phyloP scores from a whole-genome alignment of 2,329 filamentous ascomycete species.

The Exophiala mesophila region DNA sequence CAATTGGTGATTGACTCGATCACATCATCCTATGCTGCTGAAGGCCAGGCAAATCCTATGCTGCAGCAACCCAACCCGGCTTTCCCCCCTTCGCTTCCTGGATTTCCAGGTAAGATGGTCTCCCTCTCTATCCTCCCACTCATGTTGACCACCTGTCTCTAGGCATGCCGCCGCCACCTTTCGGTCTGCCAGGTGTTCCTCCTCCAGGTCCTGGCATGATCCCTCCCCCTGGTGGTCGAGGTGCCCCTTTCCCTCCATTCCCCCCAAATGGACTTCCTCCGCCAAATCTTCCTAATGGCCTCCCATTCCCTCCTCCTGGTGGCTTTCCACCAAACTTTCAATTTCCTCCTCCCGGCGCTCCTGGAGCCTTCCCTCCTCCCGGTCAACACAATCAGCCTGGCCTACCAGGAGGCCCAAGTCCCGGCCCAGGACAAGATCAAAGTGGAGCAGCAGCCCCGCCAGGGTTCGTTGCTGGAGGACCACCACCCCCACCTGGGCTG shows the following conservation, averaged over 20 bases:
- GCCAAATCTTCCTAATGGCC: slow-evolving; percentile 36
- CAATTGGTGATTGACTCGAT: slow-evolving; percentile 98
- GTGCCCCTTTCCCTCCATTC: slow-evolving; percentile 47
- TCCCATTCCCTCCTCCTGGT: slow-evolving; percentile 44
- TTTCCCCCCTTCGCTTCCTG: slow-evolving; percentile 53
- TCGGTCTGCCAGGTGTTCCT: slow-evolving; percentile 46
- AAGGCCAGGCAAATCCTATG: slow-evolving; percentile 89
- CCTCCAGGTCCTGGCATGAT: slow-evolving; percentile 37
- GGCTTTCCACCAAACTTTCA: slow-evolving; percentile 52
- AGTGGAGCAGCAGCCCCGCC: slow-evolving; percentile 25
- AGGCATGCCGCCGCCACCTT: slow-evolving; percentile 53
- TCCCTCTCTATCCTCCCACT: slow-evolving; percentile 2
- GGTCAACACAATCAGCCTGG: slow-evolving; percentile 25
- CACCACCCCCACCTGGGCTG: slow-evolving; percentile 23
- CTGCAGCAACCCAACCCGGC: slow-evolving; percentile 55
- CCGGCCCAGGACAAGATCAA: slow-evolving; percentile 25
- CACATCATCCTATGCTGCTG: slow-evolving; percentile 89
- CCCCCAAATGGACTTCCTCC: slow-evolving; percentile 44
- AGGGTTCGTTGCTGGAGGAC: slow-evolving; percentile 16
- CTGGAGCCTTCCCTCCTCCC: slow-evolving; percentile 33
- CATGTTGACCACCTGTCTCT: slow-evolving; percentile 5
- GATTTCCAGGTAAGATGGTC: slow-evolving; percentile 55
- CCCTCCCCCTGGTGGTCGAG: slow-evolving; percentile 53
- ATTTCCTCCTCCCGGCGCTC: slow-evolving; percentile 36
- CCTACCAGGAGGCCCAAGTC: slow-evolving; percentile 27